Evolutionary conservation across 2,329 filamentous ascomycete genomes (phyloP), one percentile per base, ranked within the genome.

Genomic region (Erysiphe neolycopersici): DNA sequence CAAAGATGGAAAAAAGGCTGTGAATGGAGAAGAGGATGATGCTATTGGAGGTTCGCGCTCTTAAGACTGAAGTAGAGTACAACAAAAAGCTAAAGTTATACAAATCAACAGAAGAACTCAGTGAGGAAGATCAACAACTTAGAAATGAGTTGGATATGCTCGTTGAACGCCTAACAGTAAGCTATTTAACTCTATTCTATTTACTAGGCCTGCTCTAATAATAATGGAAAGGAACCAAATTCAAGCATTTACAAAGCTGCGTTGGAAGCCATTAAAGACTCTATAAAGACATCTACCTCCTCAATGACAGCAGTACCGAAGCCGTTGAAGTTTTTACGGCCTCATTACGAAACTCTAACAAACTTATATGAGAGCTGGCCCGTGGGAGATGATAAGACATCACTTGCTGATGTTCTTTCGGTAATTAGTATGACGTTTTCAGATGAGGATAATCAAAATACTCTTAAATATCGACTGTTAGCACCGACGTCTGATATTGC

Each of bases 221-320:
- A n/a, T n/a, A n/a, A 13, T 3, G 3, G n/a, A 11, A 56, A 92
- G 82, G 89, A 95, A 65, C 69, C 78, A 51, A 80, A 95, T 63
- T 69, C 71, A 51, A 76, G 74, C 46, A 78, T 95, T 52, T 94
- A 95, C 67, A 87, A 85, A 60, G 73, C 85, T 47, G 80, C 89
- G 44, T 68, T 98, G 52, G 85, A 95, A 62, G 79, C 84, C 52
- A 94, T 98, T 74, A 95, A 94, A 67, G 83, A 77, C 56, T 91
- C 83, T 58, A 98, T 98, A 68, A 95, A 94, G 68, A 98, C 89
- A 45, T 93, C 89, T 47, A 98, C 89, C 51, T 95, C 85, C 47
- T 98, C 91, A 39, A 98, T 98, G 89, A 98, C 89, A 41, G 89
- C 89, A 47, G 89, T 98, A 48, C 89, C 91, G 19, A 98, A 98